Conservation (phyloP, 805 yeast genomes). For the Suhomyces xylopsoci region DNA sequence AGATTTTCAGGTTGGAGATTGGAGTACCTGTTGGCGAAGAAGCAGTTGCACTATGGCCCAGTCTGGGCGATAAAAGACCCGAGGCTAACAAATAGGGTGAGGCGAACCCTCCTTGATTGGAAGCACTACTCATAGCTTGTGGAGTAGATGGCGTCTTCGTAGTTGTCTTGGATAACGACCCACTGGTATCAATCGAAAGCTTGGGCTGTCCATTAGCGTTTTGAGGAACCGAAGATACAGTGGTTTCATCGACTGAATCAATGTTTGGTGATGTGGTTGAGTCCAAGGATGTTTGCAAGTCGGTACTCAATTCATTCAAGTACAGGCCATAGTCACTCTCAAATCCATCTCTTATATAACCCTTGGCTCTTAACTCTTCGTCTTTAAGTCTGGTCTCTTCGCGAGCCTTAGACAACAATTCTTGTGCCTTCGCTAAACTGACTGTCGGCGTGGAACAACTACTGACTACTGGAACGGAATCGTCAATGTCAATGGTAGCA, state of each 20-base stretch:
- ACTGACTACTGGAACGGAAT: conserved; percentile 83
- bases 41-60: conserved; percentile 16
- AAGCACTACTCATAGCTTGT: conserved; percentile 17
- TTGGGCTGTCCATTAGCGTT: conserved; percentile 18
- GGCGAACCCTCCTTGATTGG: conserved; percentile 47
- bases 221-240: conserved; percentile 21
- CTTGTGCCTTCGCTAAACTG: conserved; percentile 82
- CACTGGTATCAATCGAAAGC: conserved; percentile 32
- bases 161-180: conserved; percentile 15
- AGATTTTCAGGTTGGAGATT: conserved; percentile 8
- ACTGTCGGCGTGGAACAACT: conserved; percentile 96
- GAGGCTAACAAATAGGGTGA: conserved; percentile 69
- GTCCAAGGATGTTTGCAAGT: conserved; percentile 26
- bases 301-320: conserved; percentile 10
- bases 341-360: conserved; percentile 26
- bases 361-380: conserved; percentile 46
- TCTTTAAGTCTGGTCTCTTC: conserved; percentile 63
- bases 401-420: conserved; percentile 75
- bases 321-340: conserved; percentile 14
- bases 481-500: conserved; percentile 95
- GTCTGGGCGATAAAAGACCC: conserved; percentile 54
- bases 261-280: conserved; percentile 28
- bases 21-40: conserved; percentile 17
- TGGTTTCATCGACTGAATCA: conserved; percentile 32
- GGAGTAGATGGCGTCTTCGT: conserved; percentile 38